Evolutionary conservation across 805 yeast genomes (phyloP).

Genomic region (Candida sakaeoensis): DNA sequence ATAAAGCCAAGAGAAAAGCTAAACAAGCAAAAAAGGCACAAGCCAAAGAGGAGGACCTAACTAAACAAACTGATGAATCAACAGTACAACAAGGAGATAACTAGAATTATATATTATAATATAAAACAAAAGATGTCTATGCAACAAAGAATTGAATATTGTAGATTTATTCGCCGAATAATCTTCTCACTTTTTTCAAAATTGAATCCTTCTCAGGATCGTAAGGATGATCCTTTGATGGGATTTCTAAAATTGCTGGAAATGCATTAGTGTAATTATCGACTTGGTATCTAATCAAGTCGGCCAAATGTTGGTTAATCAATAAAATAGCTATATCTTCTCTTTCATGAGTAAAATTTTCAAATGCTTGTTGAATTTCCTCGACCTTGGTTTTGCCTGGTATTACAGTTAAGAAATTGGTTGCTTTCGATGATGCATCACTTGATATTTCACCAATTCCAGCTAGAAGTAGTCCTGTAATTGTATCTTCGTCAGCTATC

Average conservation of each 20-base stretch:
- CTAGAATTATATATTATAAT: not conserved
- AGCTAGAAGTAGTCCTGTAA: conserved; percentile 91
- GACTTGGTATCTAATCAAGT: conserved; percentile 74
- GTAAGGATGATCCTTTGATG: conserved; percentile 97
- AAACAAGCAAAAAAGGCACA: not conserved
- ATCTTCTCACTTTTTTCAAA: conserved; percentile 86
- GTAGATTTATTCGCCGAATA: conserved; percentile 78
- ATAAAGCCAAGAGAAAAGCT: conserved; percentile 23
- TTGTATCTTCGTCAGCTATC: conserved; percentile 96
- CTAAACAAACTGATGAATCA: not conserved
- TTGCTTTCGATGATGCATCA: conserved; percentile 57
- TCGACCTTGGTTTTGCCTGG: conserved; percentile 77
- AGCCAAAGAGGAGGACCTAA: not conserved
- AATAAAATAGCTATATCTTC: conserved; percentile 90
- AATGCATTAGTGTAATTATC: conserved; percentile 86
- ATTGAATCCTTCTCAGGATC: conserved; percentile 98
- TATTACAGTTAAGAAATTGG: conserved; percentile 77
- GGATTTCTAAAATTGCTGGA: conserved; percentile 95
- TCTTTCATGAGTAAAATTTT: conserved; percentile 64
- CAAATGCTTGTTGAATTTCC: conserved; percentile 71
- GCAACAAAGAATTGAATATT: not conserved
- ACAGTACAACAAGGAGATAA: not conserved
- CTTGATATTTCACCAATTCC: conserved; percentile 85
- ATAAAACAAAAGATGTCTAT: conserved; percentile 2
- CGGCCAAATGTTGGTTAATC: conserved; percentile 94